Evolutionary conservation across 2,329 filamentous ascomycete species (phyloP).

Genomic region (Hypoxylon sp.): DNA sequence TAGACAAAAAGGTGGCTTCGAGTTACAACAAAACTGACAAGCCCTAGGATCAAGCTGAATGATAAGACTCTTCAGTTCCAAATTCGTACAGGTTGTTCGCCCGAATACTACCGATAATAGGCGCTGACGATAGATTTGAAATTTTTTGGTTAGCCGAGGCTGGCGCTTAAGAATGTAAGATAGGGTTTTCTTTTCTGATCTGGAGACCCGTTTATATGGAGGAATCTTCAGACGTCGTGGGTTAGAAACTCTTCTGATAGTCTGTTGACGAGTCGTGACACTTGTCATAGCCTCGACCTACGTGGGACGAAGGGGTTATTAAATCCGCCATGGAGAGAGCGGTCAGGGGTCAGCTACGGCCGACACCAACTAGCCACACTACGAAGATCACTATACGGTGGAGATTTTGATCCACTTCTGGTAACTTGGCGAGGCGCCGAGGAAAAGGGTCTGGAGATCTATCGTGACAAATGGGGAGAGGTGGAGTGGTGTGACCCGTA

Average conservation of each 20-base stretch:
- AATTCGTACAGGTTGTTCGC: conserved; percentile 18
- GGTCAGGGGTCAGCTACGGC: conserved; percentile 41
- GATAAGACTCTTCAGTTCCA: conserved; percentile 21
- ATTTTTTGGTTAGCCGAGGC: conserved; percentile 37
- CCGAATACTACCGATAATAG: conserved; percentile 31
- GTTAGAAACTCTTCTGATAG: conserved; percentile 33
- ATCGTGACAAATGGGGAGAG: conserved; percentile 54
- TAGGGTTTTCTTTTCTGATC: conserved; percentile 18
- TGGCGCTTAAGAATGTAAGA: conserved; percentile 20
- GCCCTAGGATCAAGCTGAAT: conserved; percentile 28
- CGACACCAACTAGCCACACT: conserved; percentile 43
- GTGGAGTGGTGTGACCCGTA: conserved; percentile 50
- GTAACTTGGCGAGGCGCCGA: conserved; percentile 47
- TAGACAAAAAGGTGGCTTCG: conserved; percentile 22
- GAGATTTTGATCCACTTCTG: conserved; percentile 52
- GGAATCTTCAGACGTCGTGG: conserved; percentile 35
- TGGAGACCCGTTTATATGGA: conserved; percentile 28
- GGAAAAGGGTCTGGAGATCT: conserved; percentile 45
- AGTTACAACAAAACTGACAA: conserved; percentile 33
- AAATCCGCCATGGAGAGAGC: conserved; percentile 44
- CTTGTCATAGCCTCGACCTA: conserved; percentile 34
- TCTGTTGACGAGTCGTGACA: conserved; percentile 43
- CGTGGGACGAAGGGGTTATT: conserved; percentile 39
- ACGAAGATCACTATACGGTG: conserved; percentile 41
- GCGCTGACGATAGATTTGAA: conserved; percentile 30